Evolutionary conservation across 495 filamentous ascomycete genomes (phyloP).

Genomic region (Clavariopsis aquatica): DNA sequence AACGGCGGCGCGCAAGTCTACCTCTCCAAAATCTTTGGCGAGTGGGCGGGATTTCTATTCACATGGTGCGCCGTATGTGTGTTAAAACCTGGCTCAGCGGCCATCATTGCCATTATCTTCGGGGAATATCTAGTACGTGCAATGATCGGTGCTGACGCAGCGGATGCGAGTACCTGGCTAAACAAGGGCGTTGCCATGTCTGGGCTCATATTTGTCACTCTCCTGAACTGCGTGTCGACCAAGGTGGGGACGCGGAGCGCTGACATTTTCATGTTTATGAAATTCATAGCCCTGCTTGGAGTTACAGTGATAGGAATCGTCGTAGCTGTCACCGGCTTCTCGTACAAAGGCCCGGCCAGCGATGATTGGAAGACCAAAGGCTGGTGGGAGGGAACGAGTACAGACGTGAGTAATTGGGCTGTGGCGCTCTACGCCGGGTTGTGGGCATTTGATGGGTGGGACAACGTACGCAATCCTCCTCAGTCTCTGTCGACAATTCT

Average conservation of each 20-base stretch:
- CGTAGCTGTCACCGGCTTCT: slow-evolving; percentile 82
- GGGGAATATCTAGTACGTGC: slow-evolving; percentile 93
- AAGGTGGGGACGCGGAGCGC: slow-evolving; percentile 80
- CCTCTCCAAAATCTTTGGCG: slow-evolving; percentile 92
- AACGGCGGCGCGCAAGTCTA: slow-evolving; percentile 95
- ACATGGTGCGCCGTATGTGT: slow-evolving; percentile 95
- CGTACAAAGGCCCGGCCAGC: slow-evolving; percentile 71
- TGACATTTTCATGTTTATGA: slow-evolving; percentile 93
- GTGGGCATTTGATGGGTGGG: slow-evolving; percentile 99
- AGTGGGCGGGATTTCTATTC: slow-evolving; percentile 87
- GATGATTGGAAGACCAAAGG: slow-evolving; percentile 81
- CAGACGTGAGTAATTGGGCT: slow-evolving; percentile 79
- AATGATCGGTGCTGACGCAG: slow-evolving; percentile 75
- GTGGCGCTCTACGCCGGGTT: slow-evolving; percentile 93
- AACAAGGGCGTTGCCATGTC: slow-evolving; percentile 84
- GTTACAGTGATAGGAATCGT: slow-evolving; percentile 88
- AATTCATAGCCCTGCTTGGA: slow-evolving; percentile 84
- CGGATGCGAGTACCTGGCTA: slow-evolving; percentile 76
- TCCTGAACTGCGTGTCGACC: slow-evolving; percentile 88
- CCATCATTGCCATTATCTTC: slow-evolving; percentile 96
- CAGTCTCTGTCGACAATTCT: background rate
- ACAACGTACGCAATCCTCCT: slow-evolving; percentile 69
- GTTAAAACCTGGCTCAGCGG: slow-evolving; percentile 86
- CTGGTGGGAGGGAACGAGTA: slow-evolving; percentile 87
- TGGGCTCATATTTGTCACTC: slow-evolving; percentile 72